A percentile compares a stretch with the other conserved stretches of the same genome.
phyloP scores from a whole-genome alignment of 306 rosid genomes.

The Cercis canadensis region DNA sequence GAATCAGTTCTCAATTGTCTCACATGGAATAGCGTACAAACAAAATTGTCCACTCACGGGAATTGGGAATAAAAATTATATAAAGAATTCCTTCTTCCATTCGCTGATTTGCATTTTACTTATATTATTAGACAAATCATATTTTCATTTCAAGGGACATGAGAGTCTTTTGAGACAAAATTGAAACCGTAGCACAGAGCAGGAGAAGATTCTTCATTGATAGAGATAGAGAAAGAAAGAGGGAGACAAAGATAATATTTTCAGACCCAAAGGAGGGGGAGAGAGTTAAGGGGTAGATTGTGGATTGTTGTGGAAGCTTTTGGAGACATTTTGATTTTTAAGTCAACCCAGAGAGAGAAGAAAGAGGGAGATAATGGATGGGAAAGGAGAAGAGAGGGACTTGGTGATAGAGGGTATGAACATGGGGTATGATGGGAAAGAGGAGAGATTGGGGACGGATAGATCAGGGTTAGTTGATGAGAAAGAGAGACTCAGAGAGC shows the following conservation, averaged over 20 bases:
- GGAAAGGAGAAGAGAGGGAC: neutral
- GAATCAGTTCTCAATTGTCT: no score
- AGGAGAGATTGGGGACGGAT: conserved; percentile 33
- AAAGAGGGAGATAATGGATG: conserved; percentile 3
- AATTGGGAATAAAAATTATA: no score
- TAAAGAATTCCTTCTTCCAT: no score
- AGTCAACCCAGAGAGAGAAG: neutral
- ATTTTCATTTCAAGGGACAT: no score
- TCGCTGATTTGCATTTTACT: no score
- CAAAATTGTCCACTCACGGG: no score
- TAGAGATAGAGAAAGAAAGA: neutral
- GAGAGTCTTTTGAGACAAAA: neutral
- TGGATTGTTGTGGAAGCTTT: neutral
- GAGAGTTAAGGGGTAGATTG: neutral
- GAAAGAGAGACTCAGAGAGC: conserved; percentile 41
- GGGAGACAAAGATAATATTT: neutral
- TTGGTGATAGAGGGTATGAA: conserved; percentile 22
- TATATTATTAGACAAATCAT: no score
- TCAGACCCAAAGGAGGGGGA: neutral
- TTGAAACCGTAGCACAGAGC: neutral
- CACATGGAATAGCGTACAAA: no score
- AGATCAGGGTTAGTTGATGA: conserved; percentile 14
- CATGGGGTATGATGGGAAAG: neutral
- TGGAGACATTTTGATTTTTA: neutral
- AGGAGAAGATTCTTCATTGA: conserved; percentile 11